Evolutionary conservation across 495 filamentous ascomycete species (phyloP), one percentile per base, ranked within the genome.

Genomic region (Zalerion maritima): DNA sequence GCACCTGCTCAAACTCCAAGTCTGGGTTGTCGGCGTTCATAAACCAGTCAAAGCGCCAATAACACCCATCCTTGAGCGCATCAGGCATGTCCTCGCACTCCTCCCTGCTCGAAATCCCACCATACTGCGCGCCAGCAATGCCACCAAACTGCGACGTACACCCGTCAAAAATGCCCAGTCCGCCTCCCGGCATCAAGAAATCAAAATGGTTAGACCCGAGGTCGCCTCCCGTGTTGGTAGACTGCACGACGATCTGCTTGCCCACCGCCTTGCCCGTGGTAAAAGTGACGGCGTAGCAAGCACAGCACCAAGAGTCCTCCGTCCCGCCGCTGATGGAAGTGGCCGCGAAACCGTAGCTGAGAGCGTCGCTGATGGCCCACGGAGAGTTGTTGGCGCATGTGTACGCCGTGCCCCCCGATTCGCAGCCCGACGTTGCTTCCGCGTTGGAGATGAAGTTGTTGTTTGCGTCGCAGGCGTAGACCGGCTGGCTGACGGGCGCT

Each of bases 41-140:
- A 47, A 72, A 69, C 63, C 64, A 74, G 45, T 71, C 64, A 45
- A 72, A 73, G 37, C 68, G 62, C 57, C 63, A 74, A 26, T 58
- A 43, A 50, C 69, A 73, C 16, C 68, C 69, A 10, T 49, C 38
- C 47, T 63, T 57, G 19, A 73, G 53, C 19, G 52, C 49, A 10
- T 45, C 46, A 6, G 68, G 67, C 48, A 73, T 63, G 8, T 38
- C 34, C 24, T 56, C 48, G 49, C 69, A 73, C 11, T 59, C 43
- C 33, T 49, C 49, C 27, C 55, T 52, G 22, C 46, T 57, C 8
- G 50, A 49, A 46, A 70, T 54, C 35, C 69, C 69, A 23, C 68
- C 69, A 48, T 73, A 73, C 19, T 55, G 54, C 10, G 47, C 46
- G 26, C 69, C 69, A 43, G 64, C 64, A 15, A 68, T 60, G 7